A percentile compares a stretch with the other conserved stretches of the same genome.
Evolutionary conservation across 176 grass and related monocot genomes (phyloP).

Genomic region (Eleusine coracana): DNA sequence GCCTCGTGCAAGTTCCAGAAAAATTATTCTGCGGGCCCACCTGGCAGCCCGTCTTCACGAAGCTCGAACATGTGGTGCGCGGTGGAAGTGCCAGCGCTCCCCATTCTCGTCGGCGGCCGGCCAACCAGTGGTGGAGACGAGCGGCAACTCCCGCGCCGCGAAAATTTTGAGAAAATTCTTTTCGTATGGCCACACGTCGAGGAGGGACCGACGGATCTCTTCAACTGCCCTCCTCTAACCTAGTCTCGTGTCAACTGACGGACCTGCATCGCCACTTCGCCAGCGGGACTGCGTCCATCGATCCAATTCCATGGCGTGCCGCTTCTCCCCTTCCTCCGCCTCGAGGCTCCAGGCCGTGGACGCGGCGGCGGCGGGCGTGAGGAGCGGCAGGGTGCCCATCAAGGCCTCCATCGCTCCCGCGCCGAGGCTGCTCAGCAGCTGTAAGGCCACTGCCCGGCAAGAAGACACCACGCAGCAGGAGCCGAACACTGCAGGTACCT

Average conservation of each 20-base stretch:
- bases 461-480: conserved; percentile 76
- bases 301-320: conserved; percentile 67
- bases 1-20: conserved; percentile 14
- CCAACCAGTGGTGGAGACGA: conserved; percentile 44
- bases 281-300: not conserved
- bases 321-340: conserved; percentile 66
- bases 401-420: conserved; percentile 32
- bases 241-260: not conserved
- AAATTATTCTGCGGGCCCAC: conserved; percentile 25
- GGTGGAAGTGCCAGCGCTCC: not conserved
- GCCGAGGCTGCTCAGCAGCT: conserved; percentile 37
- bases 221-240: not conserved
- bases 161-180: not conserved
- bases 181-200: not conserved
- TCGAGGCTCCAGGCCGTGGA: conserved; percentile 65
- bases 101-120: not conserved
- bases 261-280: not conserved
- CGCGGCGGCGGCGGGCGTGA: conserved; percentile 42
- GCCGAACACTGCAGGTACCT: conserved; percentile 47
- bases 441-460: conserved; percentile 57
- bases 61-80: not conserved
- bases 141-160: conserved; percentile 16
- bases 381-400: conserved; percentile 28
- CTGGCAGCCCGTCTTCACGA: not conserved
- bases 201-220: not conserved